Evolutionary conservation across 441 rosid species (phyloP).

Genomic region (Euphorbia schlechtendalii): DNA sequence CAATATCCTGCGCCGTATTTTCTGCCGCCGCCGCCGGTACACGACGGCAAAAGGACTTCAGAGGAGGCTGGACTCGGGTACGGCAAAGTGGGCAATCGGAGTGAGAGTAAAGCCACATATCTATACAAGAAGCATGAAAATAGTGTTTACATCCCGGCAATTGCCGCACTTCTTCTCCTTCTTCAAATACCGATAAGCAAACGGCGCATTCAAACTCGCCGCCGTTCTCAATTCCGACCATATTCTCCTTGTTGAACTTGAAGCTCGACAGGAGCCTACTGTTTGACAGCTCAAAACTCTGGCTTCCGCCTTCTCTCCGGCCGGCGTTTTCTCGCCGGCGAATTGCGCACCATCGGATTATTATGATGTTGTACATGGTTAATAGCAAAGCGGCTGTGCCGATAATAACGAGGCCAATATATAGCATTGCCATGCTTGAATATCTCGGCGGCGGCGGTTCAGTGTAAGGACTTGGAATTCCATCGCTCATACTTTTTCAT

Average conservation of each 20-base stretch:
- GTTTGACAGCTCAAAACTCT: conserved; percentile 16
- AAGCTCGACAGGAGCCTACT: conserved; percentile 30
- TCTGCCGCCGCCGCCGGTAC: background rate
- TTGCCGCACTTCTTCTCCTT: conserved; percentile 59
- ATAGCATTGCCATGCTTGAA: conserved; percentile 37
- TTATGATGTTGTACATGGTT: conserved; percentile 34
- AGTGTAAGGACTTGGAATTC: conserved; percentile 3
- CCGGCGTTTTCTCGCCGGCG: conserved; percentile 7
- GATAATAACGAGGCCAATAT: conserved; percentile 40
- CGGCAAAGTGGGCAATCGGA: conserved; percentile 91
- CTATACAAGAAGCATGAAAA: conserved; percentile 74
- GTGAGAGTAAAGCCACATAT: conserved; percentile 94
- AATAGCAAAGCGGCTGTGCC: conserved; percentile 38
- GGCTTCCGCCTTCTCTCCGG: conserved; percentile 17
- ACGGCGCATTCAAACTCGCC: conserved; percentile 64
- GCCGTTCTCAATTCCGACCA: conserved; percentile 13
- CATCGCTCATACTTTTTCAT: conserved; percentile 20
- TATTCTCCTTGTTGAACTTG: conserved; percentile 33
- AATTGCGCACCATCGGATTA: conserved; percentile 37
- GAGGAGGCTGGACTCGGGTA: conserved; percentile 33
- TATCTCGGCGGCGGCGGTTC: background rate
- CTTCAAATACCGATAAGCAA: conserved; percentile 78
- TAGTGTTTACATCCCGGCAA: conserved; percentile 74
- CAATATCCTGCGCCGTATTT: conserved; percentile 5
- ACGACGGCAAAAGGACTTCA: background rate